phyloP scores from a whole-genome alignment of 345 rosid species.

The Dipteronia sinensis region DNA sequence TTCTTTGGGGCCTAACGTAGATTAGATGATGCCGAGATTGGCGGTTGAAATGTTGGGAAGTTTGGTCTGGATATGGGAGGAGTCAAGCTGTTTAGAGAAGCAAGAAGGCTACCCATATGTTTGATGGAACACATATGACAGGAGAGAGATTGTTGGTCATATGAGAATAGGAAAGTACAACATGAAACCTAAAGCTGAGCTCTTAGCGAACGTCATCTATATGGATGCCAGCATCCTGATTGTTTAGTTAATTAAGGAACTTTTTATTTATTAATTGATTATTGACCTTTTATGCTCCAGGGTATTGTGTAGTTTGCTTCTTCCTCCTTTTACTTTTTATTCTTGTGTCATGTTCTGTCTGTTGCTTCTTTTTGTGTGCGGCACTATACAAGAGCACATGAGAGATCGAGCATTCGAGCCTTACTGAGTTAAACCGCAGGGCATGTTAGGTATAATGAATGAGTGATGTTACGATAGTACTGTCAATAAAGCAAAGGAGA shows the following conservation, averaged over 20 bases:
- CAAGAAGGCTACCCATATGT: neutral
- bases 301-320: neutral
- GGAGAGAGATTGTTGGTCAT: neutral
- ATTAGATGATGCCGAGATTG: neutral
- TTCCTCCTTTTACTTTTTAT: neutral
- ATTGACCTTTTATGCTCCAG: neutral
- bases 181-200: conserved; percentile 13
- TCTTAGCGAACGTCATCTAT: neutral
- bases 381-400: neutral
- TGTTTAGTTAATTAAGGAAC: neutral
- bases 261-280: neutral
- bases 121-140: neutral
- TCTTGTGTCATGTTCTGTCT: neutral
- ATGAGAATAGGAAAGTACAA: neutral
- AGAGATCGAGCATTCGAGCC: neutral
- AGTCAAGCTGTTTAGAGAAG: neutral
- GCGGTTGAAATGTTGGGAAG: neutral
- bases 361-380: neutral
- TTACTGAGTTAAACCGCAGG: neutral
- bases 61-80: neutral
- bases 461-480: neutral
- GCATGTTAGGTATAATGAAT: neutral
- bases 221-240: neutral
- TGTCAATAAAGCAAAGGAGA: conserved; percentile 3
- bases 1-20: neutral